Conservation (phyloP, 1,284 basidiomycete species). For the Heterobasidion parviporum region DNA sequence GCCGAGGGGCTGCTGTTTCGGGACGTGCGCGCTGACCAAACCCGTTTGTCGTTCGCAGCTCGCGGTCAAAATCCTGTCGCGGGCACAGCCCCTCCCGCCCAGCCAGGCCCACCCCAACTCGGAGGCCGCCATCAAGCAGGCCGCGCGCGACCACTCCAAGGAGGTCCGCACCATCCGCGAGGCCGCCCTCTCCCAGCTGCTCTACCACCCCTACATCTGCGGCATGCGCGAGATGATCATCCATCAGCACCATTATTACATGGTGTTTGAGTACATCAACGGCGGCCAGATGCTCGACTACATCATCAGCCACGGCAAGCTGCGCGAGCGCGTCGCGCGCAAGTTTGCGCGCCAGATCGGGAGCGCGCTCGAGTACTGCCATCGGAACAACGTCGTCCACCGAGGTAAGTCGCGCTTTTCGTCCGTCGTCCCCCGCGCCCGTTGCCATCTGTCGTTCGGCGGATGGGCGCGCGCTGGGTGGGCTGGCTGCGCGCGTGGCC, state of each 20-base stretch:
- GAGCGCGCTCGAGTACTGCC: slow-evolving; percentile 93
- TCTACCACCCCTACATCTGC: slow-evolving; percentile 98
- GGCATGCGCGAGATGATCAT: slow-evolving; percentile 99
- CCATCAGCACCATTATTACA: slow-evolving; percentile 96
- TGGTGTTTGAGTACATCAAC: slow-evolving; percentile 98
- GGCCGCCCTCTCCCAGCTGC: slow-evolving; percentile 86
- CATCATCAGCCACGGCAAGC: slow-evolving; percentile 96
- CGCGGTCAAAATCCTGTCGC: slow-evolving; percentile 88
- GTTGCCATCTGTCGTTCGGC: not conserved
- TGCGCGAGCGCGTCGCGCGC: slow-evolving; percentile 90
- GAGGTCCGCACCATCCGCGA: slow-evolving; percentile 95
- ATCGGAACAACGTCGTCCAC: slow-evolving; percentile 96
- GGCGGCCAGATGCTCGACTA: slow-evolving; percentile 99
- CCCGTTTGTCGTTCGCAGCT: slow-evolving; percentile 42
- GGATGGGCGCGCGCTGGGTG: not conserved
- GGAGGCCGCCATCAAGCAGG: slow-evolving; percentile 70
- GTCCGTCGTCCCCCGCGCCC: not conserved
- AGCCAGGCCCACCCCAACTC: slow-evolving; percentile 41
- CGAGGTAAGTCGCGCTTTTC: slow-evolving; percentile 41
- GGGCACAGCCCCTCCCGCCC: slow-evolving; percentile 51
- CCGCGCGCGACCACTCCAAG: slow-evolving; percentile 89
- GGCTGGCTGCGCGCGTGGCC: not conserved
- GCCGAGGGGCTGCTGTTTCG: not conserved
- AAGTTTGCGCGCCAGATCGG: slow-evolving; percentile 98
- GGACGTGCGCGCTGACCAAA: not conserved